A percentile compares a stretch with the other conserved stretches of the same genome.
phyloP scores from a whole-genome alignment of 1,284 basidiomycete genomes.

The Ceratobasidium sp. region DNA sequence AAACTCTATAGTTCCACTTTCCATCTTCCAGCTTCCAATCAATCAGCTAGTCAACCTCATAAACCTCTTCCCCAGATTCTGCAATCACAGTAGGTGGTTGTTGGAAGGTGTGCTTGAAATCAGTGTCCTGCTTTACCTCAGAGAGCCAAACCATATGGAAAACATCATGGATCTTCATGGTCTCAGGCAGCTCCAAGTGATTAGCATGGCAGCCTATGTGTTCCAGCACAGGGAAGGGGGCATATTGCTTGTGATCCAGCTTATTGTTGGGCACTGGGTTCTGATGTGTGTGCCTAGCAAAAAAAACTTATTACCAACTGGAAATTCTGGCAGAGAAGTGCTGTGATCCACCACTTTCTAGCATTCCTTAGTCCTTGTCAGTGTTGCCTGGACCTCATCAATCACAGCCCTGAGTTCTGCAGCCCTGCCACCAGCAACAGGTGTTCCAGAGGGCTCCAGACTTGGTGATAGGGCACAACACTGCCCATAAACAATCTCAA shows the following conservation, averaged over 20 bases:
- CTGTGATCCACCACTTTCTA: background rate
- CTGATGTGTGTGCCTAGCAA: constrained; percentile 37
- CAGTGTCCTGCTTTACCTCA: constrained; percentile 45
- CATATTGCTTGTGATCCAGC: constrained; percentile 50
- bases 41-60: constrained; percentile 46
- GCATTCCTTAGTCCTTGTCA: background rate
- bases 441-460: background rate
- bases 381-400: no score
- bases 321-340: background rate
- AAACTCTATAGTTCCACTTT: constrained; percentile 5
- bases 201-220: constrained; percentile 43
- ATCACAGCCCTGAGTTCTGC: no score
- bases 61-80: background rate
- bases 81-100: constrained; percentile 46
- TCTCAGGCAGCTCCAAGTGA: constrained; percentile 41
- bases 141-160: constrained; percentile 55
- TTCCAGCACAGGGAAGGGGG: constrained; percentile 50
- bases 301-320: background rate
- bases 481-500: background rate
- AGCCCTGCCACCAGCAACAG: no score
- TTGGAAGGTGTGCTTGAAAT: constrained; percentile 33
- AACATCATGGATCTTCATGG: constrained; percentile 47
- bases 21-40: constrained; percentile 23
- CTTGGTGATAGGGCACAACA: no score
- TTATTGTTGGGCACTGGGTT: constrained; percentile 52